A percentile compares a stretch with the other conserved stretches of the same genome.
Evolutionary conservation across 306 rosid genomes (phyloP).

Genomic region (Ziziphus jujuba): DNA sequence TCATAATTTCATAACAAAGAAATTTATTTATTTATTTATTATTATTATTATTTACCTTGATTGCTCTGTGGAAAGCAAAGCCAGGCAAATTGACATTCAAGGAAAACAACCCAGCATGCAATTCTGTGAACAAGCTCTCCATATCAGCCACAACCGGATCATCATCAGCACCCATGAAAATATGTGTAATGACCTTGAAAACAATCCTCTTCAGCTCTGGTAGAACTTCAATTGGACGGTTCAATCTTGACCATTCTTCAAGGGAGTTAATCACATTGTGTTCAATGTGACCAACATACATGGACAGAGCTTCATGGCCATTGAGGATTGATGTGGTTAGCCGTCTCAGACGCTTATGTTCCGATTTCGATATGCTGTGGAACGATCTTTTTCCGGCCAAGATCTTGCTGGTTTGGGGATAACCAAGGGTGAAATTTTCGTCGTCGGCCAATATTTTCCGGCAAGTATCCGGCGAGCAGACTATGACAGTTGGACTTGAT

Average conservation of each 20-base stretch:
- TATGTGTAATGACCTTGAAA: conserved; percentile 27
- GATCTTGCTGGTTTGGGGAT: conserved; percentile 15
- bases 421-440: conserved; percentile 17
- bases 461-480: conserved; percentile 22
- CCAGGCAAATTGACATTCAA: conserved; percentile 24
- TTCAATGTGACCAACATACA: conserved; percentile 21
- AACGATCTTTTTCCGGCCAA: conserved; percentile 8
- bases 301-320: conserved; percentile 11
- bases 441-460: conserved; percentile 21
- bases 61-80: conserved; percentile 32
- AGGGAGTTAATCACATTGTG: background rate
- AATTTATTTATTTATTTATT: no score
- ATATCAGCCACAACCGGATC: background rate
- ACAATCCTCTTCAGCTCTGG: conserved; percentile 22
- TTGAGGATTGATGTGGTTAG: conserved; percentile 14
- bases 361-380: background rate
- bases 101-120: background rate
- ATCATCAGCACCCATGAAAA: conserved; percentile 29
- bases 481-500: conserved; percentile 23
- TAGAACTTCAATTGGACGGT: conserved; percentile 27
- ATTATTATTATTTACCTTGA: conserved; percentile 36
- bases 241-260: conserved; percentile 28
- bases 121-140: background rate
- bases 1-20: no score
- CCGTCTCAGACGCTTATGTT: conserved; percentile 34